Evolutionary conservation across 139 green algal genomes (phyloP).

Genomic region (Diplosphaera chodatii): DNA sequence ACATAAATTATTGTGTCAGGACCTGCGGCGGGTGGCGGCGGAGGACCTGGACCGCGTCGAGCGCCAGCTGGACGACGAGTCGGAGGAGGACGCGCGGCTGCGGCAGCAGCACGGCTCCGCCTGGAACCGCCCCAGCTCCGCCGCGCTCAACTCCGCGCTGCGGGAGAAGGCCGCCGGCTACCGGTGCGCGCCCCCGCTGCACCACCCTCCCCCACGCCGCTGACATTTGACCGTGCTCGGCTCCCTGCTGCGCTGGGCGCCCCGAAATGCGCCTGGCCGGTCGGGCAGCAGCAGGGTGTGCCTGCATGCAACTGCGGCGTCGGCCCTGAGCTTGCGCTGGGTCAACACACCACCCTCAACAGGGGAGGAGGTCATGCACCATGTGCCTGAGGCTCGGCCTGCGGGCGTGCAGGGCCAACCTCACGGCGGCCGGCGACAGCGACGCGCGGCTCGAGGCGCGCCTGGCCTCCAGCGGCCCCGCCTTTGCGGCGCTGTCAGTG

Average conservation of each 20-base stretch:
- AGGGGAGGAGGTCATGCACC: too few species aligned
- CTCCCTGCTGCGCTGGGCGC: too few species aligned
- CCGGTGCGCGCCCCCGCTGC: too few species aligned
- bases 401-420: slow-evolving; percentile 52
- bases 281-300: too few species aligned
- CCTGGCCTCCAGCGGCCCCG: slow-evolving; percentile 35
- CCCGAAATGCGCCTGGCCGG: too few species aligned
- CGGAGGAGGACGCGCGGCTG: slow-evolving; percentile 44
- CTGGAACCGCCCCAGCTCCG: slow-evolving; percentile 44
- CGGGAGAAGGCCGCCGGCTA: slow-evolving; percentile 55
- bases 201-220: too few species aligned
- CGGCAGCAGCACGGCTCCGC: slow-evolving; percentile 45
- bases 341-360: too few species aligned
- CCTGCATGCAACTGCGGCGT: too few species aligned
- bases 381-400: too few species aligned
- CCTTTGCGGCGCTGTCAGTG: slow-evolving; percentile 43
- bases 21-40: slow-evolving; percentile 46
- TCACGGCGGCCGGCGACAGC: slow-evolving; percentile 60
- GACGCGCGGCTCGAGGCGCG: slow-evolving; percentile 49
- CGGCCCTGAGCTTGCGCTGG: too few species aligned
- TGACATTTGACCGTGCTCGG: too few species aligned
- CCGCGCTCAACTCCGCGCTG: slow-evolving; percentile 55
- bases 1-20: too few species aligned
- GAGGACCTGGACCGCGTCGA: slow-evolving; percentile 55
- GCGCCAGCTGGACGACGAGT: slow-evolving; percentile 50